Evolutionary conservation across 2,329 filamentous ascomycete species (phyloP).

Genomic region (Lithohypha guttulata): DNA sequence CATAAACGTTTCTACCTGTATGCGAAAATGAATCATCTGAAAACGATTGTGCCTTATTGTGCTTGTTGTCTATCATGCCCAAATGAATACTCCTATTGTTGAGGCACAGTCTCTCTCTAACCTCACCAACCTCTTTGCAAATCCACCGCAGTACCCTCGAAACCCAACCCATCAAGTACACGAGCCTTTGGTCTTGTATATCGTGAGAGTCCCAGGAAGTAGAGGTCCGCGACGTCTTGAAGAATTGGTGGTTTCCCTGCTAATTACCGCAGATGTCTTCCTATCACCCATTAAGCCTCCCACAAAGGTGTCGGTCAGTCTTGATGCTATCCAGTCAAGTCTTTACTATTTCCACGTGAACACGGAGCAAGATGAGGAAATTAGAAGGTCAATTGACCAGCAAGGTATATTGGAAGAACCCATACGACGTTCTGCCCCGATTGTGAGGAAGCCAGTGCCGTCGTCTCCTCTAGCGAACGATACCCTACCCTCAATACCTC

Average conservation of each 20-base stretch:
- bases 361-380: slow-evolving; percentile 44
- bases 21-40: too few species aligned
- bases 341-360: slow-evolving; percentile 86
- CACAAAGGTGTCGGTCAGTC: slow-evolving; percentile 70
- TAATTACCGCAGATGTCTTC: slow-evolving; percentile 61
- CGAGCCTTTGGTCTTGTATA: slow-evolving; percentile 73
- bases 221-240: too few species aligned
- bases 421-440: slow-evolving; percentile 7
- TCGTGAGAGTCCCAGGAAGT: slow-evolving; percentile 83
- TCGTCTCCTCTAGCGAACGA: slow-evolving; percentile 16
- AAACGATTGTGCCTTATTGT: background rate
- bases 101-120: slow-evolving; percentile 76
- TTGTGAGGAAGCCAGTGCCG: slow-evolving; percentile 22
- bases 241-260: slow-evolving; percentile 15
- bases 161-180: slow-evolving; percentile 59
- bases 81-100: slow-evolving; percentile 34
- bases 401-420: slow-evolving; percentile 20
- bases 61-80: slow-evolving; percentile 4
- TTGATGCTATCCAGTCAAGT: slow-evolving; percentile 73
- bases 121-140: slow-evolving; percentile 69
- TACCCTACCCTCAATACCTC: slow-evolving; percentile 15
- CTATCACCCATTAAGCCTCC: slow-evolving; percentile 84
- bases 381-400: slow-evolving; percentile 31
- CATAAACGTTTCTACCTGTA: background rate
- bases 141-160: slow-evolving; percentile 76